A percentile compares a stretch with the other conserved stretches of the same genome.
These are phyloP conservation scores for Plasmodium sp. DNA, from an alignment of 169 alveolate species.

Conservation along the genomic window DNA sequence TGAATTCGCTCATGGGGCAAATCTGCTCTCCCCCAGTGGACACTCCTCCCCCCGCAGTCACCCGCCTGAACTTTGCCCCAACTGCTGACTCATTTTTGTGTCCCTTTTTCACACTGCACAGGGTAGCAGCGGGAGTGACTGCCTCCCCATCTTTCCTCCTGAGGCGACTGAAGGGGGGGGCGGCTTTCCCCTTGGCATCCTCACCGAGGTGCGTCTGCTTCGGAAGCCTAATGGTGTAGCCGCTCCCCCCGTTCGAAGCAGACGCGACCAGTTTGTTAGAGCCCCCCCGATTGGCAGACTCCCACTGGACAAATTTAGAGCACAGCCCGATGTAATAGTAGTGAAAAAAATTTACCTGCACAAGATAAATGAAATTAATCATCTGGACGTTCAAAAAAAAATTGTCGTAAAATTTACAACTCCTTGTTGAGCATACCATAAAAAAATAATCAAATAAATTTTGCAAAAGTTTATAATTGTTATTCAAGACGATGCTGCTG, in stretches of 20 bases:
- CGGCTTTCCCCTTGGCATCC: background rate
- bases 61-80: background rate
- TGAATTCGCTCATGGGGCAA: background rate
- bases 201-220: background rate
- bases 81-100: background rate
- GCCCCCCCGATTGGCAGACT: background rate
- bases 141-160: background rate
- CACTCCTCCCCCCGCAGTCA: background rate
- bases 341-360: conserved; percentile 46
- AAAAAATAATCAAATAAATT: conserved; percentile 65
- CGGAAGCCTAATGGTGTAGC: background rate
- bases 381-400: conserved; percentile 57
- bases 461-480: conserved; percentile 36
- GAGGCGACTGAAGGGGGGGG: background rate
- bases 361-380: conserved; percentile 45
- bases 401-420: conserved; percentile 31
- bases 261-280: background rate
- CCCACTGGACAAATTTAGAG: background rate
- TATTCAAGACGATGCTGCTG: conserved; percentile 15
- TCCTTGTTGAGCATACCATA: conserved; percentile 21
- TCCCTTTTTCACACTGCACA: background rate
- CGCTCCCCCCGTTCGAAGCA: background rate
- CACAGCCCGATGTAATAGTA: conserved; percentile 27
- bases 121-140: background rate
- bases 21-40: background rate